A percentile compares a stretch with the other conserved stretches of the same genome.
These are phyloP conservation scores for Pseudopithomyces chartarum DNA, from an alignment of 2,329 filamentous ascomycete genomes.

Conservation along the genomic window DNA sequence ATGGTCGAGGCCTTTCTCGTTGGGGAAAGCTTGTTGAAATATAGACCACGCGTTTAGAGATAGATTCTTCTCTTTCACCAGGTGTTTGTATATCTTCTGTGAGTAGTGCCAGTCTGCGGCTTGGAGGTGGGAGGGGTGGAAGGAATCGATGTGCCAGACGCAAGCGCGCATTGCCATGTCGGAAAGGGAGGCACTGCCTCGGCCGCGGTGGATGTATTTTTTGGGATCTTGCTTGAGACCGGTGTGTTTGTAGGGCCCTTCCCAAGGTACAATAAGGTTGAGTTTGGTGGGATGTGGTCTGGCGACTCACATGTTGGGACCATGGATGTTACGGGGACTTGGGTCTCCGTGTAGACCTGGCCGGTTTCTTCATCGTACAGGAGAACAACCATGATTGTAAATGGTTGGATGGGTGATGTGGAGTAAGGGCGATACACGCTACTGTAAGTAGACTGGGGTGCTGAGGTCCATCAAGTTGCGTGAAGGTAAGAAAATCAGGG, in stretches of 20 bases:
- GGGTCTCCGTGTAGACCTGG: slow-evolving; percentile 24
- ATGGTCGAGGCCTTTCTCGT: slow-evolving; percentile 18
- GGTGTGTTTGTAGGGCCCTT: slow-evolving; percentile 15
- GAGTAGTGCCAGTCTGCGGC: slow-evolving; percentile 27
- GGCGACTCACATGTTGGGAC: slow-evolving; percentile 15
- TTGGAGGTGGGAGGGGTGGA: slow-evolving; percentile 20
- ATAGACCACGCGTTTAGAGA: slow-evolving; percentile 22
- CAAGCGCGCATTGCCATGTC: slow-evolving; percentile 25
- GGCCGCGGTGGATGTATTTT: slow-evolving; percentile 12
- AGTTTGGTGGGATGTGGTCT: background rate
- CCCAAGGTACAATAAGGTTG: no score
- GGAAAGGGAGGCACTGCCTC: slow-evolving; percentile 20
- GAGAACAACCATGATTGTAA: background rate
- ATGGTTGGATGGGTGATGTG: background rate
- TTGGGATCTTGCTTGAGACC: slow-evolving; percentile 19
- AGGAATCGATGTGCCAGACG: slow-evolving; percentile 20
- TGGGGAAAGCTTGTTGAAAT: slow-evolving; percentile 24
- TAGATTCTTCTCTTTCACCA: slow-evolving; percentile 20
- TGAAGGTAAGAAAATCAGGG: no score
- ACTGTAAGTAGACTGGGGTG: no score
- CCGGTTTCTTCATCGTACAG: slow-evolving; percentile 13
- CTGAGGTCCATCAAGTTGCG: no score
- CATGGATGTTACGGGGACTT: slow-evolving; percentile 20
- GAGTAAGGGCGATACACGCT: no score
- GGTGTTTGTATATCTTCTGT: slow-evolving; percentile 17